Evolutionary conservation across 2,329 filamentous ascomycete species (phyloP).

Genomic region (Pseudocercospora eumusae): DNA sequence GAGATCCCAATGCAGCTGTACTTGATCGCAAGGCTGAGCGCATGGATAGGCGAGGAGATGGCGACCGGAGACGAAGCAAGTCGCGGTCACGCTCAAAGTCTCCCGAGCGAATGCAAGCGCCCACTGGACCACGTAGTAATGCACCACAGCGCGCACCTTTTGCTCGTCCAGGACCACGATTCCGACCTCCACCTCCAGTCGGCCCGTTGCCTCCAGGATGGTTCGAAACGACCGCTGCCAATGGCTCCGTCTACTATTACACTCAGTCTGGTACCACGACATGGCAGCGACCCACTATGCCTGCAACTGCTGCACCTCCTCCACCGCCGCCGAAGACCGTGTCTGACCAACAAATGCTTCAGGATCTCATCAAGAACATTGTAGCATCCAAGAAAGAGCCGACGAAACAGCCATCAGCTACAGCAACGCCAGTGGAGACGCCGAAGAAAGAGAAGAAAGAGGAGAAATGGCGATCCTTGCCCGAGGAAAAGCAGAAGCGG

Average conservation of each 20-base stretch:
- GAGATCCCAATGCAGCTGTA: slow-evolving; percentile 64
- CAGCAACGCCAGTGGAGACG: slow-evolving; percentile 65
- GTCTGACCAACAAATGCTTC: slow-evolving; percentile 73
- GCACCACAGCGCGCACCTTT: slow-evolving; percentile 62
- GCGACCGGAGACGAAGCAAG: slow-evolving; percentile 51
- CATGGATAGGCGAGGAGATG: slow-evolving; percentile 59
- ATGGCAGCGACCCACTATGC: slow-evolving; percentile 74
- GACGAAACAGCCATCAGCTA: slow-evolving; percentile 56
- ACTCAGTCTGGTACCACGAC: slow-evolving; percentile 74
- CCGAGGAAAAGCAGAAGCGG: slow-evolving; percentile 87
- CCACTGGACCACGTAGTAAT: slow-evolving; percentile 54
- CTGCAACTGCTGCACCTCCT: slow-evolving; percentile 59
- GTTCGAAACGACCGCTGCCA: slow-evolving; percentile 72
- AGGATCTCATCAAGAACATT: slow-evolving; percentile 71
- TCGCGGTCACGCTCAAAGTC: slow-evolving; percentile 54
- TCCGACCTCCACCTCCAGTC: slow-evolving; percentile 49
- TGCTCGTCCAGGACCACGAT: slow-evolving; percentile 48
- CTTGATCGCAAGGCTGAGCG: slow-evolving; percentile 63
- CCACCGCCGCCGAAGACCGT: slow-evolving; percentile 63
- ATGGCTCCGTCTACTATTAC: slow-evolving; percentile 83
- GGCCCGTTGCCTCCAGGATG: slow-evolving; percentile 75
- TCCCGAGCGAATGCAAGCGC: slow-evolving; percentile 48
- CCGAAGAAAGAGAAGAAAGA: slow-evolving; percentile 58
- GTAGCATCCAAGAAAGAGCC: slow-evolving; percentile 65
- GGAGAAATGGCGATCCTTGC: slow-evolving; percentile 70